Evolutionary conservation across 495 filamentous ascomycete species (phyloP).

Genomic region (Talaromyces thailandensis): DNA sequence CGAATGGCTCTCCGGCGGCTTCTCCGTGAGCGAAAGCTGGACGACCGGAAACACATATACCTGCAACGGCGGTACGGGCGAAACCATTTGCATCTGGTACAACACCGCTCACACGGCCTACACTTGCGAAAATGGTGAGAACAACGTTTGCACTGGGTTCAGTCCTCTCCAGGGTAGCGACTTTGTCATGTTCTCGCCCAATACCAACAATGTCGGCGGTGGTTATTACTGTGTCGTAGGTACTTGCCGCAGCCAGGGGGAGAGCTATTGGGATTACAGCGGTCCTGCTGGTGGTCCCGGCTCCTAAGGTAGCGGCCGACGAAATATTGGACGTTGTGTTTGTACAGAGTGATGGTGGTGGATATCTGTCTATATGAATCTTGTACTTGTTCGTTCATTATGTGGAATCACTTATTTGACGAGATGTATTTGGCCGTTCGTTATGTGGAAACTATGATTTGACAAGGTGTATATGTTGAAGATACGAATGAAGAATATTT

Average conservation of each 20-base stretch:
- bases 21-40: slow-evolving; percentile 8
- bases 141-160: slow-evolving; percentile 1
- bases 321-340: background rate
- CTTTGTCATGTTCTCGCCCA: slow-evolving; percentile 6
- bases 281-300: slow-evolving; percentile 11
- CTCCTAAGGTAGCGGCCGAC: too few relatives aligned
- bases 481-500: background rate
- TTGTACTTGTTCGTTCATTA: background rate
- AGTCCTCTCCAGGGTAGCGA: background rate
- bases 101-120: slow-evolving; percentile 11
- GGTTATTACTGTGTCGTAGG: slow-evolving; percentile 11
- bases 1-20: slow-evolving; percentile 8
- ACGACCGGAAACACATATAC: slow-evolving; percentile 4
- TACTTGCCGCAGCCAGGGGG: slow-evolving; percentile 8
- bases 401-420: background rate
- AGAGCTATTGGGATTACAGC: slow-evolving; percentile 6
- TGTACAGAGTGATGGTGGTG: background rate
- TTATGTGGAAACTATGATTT: background rate
- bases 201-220: slow-evolving; percentile 9
- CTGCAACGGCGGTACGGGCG: slow-evolving; percentile 3
- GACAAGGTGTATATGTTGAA: too few relatives aligned
- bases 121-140: slow-evolving; percentile 3
- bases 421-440: background rate
- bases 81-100: slow-evolving; percentile 13
- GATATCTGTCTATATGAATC: background rate